Evolutionary conservation across 352 stramenopile species (phyloP).

Genomic region (Nothophytophthora sp.): DNA sequence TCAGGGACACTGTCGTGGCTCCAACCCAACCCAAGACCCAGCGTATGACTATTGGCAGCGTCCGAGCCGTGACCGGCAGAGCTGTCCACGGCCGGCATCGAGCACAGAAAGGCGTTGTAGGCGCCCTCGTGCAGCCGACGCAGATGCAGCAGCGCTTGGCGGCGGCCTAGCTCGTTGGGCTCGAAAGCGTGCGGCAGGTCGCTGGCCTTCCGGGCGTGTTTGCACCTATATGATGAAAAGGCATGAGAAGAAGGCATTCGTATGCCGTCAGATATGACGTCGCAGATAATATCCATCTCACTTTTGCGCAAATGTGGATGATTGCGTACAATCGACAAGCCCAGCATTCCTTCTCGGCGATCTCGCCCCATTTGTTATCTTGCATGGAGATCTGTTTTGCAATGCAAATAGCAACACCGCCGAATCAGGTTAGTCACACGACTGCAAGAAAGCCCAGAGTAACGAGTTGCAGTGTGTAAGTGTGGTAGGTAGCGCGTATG

Average conservation of each 20-base stretch:
- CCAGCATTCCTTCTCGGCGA: conserved; percentile 74
- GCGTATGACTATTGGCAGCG: too few species aligned
- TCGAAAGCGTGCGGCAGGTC: conserved; percentile 70
- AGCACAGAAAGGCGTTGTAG: conserved; percentile 57
- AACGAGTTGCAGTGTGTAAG: too few species aligned
- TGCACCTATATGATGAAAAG: conserved; percentile 39
- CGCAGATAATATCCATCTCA: too few species aligned
- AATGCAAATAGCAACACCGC: not conserved
- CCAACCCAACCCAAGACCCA: too few species aligned
- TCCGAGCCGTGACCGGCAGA: conserved; percentile 3
- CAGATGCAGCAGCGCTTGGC: conserved; percentile 65
- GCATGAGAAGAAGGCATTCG: conserved; percentile 1
- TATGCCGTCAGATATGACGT: conserved; percentile 1
- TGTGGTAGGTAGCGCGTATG: not conserved
- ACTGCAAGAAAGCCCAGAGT: conserved; percentile 1
- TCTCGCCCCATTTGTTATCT: conserved; percentile 86
- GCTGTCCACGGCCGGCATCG: conserved; percentile 31
- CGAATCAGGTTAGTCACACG: not conserved
- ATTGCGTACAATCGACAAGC: conserved; percentile 55
- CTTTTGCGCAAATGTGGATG: not conserved
- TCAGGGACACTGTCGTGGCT: too few species aligned
- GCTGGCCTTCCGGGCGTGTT: conserved; percentile 29
- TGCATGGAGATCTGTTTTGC: conserved; percentile 75
- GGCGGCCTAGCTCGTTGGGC: conserved; percentile 53
- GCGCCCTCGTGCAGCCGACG: conserved; percentile 55